Conservation (phyloP, 768 basidiomycete species). For the Amylocystis lapponica region DNA sequence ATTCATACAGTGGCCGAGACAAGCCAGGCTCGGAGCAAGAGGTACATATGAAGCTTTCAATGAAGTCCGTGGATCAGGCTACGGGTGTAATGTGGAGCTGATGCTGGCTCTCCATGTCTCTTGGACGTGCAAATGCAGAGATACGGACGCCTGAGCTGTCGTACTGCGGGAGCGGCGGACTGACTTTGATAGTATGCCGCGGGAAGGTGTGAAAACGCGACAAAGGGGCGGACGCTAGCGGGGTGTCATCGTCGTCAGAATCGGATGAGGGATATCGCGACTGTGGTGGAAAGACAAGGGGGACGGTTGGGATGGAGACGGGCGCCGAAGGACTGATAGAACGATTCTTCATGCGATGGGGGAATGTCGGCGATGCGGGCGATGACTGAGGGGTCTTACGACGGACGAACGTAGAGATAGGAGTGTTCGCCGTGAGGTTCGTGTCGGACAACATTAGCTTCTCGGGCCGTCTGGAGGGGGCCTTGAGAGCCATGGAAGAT, state of each 20-base stretch:
- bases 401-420: constrained; percentile 76
- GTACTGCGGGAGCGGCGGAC: no score
- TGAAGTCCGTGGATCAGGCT: neutral
- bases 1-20: neutral
- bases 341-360: constrained; percentile 26
- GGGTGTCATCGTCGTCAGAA: constrained; percentile 20
- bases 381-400: constrained; percentile 74
- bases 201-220: neutral
- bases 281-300: constrained; percentile 28
- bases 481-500: constrained; percentile 6
- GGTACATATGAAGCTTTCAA: neutral
- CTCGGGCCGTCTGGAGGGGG: constrained; percentile 12
- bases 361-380: constrained; percentile 62
- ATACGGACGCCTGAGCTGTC: constrained; percentile 1
- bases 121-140: neutral
- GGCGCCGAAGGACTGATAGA: constrained; percentile 37
- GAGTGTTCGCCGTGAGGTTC: constrained; percentile 38
- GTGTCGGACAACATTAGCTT: constrained; percentile 21
- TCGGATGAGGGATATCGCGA: constrained; percentile 17
- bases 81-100: neutral
- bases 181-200: neutral
- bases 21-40: neutral
- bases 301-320: constrained; percentile 61
- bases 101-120: neutral
- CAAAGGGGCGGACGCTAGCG: neutral